Evolutionary conservation across 2,329 filamentous ascomycete species (phyloP).

Genomic region (Botryosphaeria dothidea): DNA sequence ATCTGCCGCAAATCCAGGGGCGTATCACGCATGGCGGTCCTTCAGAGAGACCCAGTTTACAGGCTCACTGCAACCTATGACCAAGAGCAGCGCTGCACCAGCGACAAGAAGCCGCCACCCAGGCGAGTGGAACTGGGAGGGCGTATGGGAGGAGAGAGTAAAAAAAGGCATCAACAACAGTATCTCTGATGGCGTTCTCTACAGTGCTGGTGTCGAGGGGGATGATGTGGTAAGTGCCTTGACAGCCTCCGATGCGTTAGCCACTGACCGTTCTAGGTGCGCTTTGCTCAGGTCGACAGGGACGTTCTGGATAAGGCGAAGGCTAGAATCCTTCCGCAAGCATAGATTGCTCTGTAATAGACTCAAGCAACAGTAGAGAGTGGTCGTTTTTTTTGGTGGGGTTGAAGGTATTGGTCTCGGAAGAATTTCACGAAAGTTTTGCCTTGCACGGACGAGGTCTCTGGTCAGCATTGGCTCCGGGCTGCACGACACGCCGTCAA

Average conservation of each 20-base stretch:
- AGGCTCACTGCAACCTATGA: constrained; percentile 7
- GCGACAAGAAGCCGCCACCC: constrained; percentile 61
- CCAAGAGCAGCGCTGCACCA: constrained; percentile 16
- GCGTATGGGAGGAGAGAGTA: constrained; percentile 91
- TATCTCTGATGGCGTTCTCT: constrained; percentile 77
- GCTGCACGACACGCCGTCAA: not conserved
- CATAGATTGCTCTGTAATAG: not conserved
- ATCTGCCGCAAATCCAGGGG: constrained; percentile 84
- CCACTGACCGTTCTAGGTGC: constrained; percentile 34
- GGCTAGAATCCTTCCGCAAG: constrained; percentile 6
- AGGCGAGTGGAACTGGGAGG: constrained; percentile 96
- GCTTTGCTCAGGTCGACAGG: constrained; percentile 37
- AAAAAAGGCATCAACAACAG: constrained; percentile 76
- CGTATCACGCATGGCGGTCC: constrained; percentile 90
- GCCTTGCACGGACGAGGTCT: not conserved
- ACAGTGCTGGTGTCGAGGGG: constrained; percentile 61
- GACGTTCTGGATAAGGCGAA: constrained; percentile 36
- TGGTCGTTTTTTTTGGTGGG: not conserved
- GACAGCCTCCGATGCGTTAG: not conserved
- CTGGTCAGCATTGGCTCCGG: not conserved
- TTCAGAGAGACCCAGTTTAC: constrained; percentile 51
- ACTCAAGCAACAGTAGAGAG: not conserved
- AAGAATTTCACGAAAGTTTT: constrained; percentile 24
- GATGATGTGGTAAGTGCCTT: constrained; percentile 67
- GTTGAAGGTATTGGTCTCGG: constrained; percentile 2